Percentiles rank a stretch among this genome's conserved stretches.
phyloP scores from a whole-genome alignment of 805 yeast genomes.

The Nadsonia fulvescens region DNA sequence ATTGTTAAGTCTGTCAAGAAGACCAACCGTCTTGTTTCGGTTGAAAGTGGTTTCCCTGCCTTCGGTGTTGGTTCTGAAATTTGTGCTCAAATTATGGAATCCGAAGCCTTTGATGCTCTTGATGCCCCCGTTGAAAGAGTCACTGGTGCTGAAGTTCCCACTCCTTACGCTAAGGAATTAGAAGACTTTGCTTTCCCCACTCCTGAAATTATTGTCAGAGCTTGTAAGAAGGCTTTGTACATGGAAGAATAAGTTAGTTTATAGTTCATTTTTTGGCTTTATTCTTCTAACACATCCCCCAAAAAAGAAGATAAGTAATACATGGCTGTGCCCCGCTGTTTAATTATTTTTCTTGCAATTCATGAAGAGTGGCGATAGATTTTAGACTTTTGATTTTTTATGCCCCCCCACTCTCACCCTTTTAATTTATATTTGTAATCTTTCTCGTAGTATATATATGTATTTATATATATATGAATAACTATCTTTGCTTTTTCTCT shows the following conservation, averaged over 20 bases:
- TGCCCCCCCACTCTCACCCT: no score
- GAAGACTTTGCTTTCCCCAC: constrained; percentile 99
- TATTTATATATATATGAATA: constrained; percentile 4
- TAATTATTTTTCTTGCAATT: no score
- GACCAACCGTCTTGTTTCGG: constrained; percentile 90
- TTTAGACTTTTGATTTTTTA: no score
- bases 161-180: constrained; percentile 90
- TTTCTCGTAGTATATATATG: constrained; percentile 1
- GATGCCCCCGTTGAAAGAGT: constrained; percentile 98
- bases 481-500: not conserved
- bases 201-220: constrained; percentile 74
- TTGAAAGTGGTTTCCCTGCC: constrained; percentile 95
- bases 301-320: no score
- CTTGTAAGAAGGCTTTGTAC: constrained; percentile 24
- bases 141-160: constrained; percentile 99
- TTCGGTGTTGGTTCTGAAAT: constrained; percentile 98
- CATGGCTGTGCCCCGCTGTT: no score
- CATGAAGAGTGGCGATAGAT: no score
- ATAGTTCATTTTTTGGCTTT: not conserved
- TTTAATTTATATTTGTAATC: no score
- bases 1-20: constrained; percentile 80
- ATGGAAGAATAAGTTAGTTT: constrained; percentile 14
- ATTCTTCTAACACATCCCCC: no score
- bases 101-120: constrained; percentile 93
- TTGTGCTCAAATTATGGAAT: constrained; percentile 94